Evolutionary conservation across 441 rosid species (phyloP), one percentile per base, ranked within the genome.

Genomic region (Raphanus hybrid): DNA sequence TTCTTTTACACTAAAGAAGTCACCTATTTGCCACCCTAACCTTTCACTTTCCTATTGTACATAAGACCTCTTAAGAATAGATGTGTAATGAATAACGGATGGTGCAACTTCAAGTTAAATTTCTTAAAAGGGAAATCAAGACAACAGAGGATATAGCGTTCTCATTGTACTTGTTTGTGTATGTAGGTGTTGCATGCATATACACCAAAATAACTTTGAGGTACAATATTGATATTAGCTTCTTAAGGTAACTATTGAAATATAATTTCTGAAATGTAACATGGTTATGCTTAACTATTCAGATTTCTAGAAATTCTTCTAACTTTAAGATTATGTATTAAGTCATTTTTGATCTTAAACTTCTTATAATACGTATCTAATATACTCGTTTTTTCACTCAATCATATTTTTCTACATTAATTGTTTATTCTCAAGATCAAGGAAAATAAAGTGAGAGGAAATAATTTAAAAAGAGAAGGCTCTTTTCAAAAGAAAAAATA

Each of bases 1-100:
- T 69, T 79, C 58, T 75, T 70, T 80, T 70, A 75, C 82, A 75
- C 80, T 59, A 80, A 80, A 80, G 73, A 75, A 50, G 79, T 75
- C 82, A 75, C 76, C 76, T 75, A 64, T 65, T 80, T 80, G 52
- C 69, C 69, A 70, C 69, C 15, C 32, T 15, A 43, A 75, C 79
- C 68, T 69, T 79, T 70, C 79, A 66, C 69, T 79, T 79, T 80
- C 82, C 23, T 48, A 78, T 73, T 23, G 26, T 23, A 23, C 26
- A 14, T 18, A 43, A 54, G 26, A 62, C 60, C 70, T 62, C 61
- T 73, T 78, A 8, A 61, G 29, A 7, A 62, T 23, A 23, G 26
- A 63, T 69, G 61, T 43, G 71, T 79, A 55, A 63, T 69, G 82
- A 62, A 14, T 32, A 32, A 62, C 5, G 66, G 37, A 69, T 74